Evolutionary conservation across 192 early-diverging fungal species (phyloP).

Genomic region (Coemansia sp.): DNA sequence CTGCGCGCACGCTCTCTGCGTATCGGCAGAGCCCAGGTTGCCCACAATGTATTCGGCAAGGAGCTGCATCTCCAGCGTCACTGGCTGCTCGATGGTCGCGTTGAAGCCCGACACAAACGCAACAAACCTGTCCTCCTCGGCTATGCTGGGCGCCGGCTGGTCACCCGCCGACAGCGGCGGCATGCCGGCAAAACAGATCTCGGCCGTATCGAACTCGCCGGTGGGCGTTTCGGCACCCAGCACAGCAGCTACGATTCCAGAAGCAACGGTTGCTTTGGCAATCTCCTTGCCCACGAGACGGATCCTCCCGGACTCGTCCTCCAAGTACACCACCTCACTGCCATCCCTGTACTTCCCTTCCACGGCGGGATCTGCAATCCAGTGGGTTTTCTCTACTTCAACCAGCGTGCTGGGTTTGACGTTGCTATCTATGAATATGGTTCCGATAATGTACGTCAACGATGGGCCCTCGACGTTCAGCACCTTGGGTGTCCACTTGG

Average conservation of each 20-base stretch:
- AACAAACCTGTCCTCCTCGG: conserved; percentile 65
- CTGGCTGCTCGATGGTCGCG: conserved; percentile 48
- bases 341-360: conserved; percentile 70
- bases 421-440: conserved; percentile 85
- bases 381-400: conserved; percentile 82
- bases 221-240: conserved; percentile 75
- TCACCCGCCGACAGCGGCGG: conserved; percentile 8
- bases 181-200: conserved; percentile 77
- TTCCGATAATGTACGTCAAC: conserved; percentile 79
- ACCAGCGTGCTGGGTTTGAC: conserved; percentile 90
- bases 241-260: conserved; percentile 79
- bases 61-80: conserved; percentile 68
- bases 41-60: conserved; percentile 81
- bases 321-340: conserved; percentile 67
- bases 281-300: conserved; percentile 68
- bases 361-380: conserved; percentile 53
- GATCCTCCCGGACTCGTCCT: conserved; percentile 94
- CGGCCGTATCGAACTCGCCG: conserved; percentile 85
- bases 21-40: conserved; percentile 61
- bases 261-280: conserved; percentile 62
- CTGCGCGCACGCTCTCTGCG: conserved; percentile 58
- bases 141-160: conserved; percentile 44
- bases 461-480: conserved; percentile 71
- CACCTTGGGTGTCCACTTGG: conserved; percentile 64
- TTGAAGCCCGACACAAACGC: conserved; percentile 84